These are phyloP conservation scores for Talinum fruticosum DNA, from an alignment of 148 eudicot genomes.

Conservation along the genomic window DNA sequence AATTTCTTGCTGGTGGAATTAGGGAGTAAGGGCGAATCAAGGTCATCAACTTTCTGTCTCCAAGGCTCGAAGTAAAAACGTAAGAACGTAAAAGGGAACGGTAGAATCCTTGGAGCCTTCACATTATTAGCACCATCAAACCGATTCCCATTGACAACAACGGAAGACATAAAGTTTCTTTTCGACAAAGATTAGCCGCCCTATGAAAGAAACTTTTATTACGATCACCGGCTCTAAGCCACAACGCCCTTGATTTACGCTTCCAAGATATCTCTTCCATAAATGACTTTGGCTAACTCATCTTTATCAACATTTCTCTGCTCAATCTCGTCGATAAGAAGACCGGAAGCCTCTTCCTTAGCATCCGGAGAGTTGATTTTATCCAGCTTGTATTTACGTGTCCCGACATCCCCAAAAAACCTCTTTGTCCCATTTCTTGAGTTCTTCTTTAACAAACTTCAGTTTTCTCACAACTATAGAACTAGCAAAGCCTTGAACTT, in stretches of 20 bases:
- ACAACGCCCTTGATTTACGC: neutral
- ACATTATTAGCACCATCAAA: too few species aligned
- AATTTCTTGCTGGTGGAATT: too few species aligned
- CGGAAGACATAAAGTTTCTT: too few species aligned
- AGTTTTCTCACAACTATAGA: too few species aligned
- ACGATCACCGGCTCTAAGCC: neutral
- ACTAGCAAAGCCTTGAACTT: neutral
- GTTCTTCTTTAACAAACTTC: neutral
- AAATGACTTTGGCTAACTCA: neutral
- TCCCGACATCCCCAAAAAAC: neutral
- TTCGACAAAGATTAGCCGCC: neutral
- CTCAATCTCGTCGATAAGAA: neutral
- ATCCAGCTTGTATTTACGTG: neutral
- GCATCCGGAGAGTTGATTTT: neutral
- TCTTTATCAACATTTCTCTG: neutral
- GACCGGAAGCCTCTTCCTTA: neutral
- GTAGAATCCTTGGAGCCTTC: too few species aligned
- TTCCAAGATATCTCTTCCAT: neutral
- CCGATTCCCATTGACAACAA: too few species aligned
- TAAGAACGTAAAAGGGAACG: too few species aligned
- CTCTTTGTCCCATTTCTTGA: neutral
- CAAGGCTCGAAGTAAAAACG: too few species aligned
- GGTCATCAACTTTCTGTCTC: too few species aligned
- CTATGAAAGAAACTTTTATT: neutral
- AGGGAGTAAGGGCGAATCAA: too few species aligned